Evolutionary conservation across 2,329 filamentous ascomycete genomes (phyloP).

Genomic region (Botryotinia narcissicola): DNA sequence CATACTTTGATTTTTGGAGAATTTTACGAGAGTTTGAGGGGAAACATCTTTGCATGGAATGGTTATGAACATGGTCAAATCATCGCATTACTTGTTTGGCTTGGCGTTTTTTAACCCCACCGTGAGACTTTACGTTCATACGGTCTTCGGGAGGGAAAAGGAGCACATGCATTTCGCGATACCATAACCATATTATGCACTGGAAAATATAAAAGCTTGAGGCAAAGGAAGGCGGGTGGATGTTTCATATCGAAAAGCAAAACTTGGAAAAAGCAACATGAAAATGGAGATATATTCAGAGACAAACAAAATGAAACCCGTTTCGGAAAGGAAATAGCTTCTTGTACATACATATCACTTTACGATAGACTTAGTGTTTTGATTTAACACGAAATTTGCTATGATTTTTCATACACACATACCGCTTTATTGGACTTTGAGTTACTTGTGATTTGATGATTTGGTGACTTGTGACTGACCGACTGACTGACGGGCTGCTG

Average conservation of each 20-base stretch:
- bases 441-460: not conserved
- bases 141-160: not conserved
- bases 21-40: not conserved
- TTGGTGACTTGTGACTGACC: not conserved
- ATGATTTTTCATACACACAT: not conserved
- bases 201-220: not conserved
- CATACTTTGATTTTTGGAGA: not conserved
- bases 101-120: not conserved
- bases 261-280: not conserved
- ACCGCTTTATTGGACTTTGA: not conserved
- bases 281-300: not conserved
- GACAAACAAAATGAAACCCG: not conserved
- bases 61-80: not conserved
- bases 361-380: conserved; percentile 3
- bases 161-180: conserved; percentile 8
- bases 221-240: not conserved
- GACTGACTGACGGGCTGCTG: not conserved
- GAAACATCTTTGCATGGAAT: conserved; percentile 4
- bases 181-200: not conserved
- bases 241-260: not conserved
- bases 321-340: not conserved
- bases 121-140: not conserved
- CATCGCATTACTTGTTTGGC: conserved; percentile 2
- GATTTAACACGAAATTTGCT: not conserved
- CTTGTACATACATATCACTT: conserved; percentile 14